Evolutionary conservation across 306 rosid genomes (phyloP), one percentile per base, ranked within the genome.

Genomic region (Cucurbita maxima): DNA sequence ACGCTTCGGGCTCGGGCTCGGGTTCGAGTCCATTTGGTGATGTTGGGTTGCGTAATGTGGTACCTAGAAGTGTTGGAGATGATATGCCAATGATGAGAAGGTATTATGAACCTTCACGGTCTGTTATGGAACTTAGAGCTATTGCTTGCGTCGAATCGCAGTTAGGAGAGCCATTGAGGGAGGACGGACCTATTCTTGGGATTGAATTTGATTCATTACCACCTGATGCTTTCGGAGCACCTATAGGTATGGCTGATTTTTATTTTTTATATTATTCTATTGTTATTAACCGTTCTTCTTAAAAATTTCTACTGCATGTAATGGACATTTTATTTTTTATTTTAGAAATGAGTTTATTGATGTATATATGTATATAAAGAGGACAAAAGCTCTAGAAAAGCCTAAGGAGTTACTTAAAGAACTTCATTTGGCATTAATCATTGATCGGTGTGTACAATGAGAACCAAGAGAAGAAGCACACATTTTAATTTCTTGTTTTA

Each of bases 171-270:
- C 90, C 96, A 55, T 73, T 95, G 79, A 88, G 96, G 84, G 97
- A 91, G 19, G 96, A 95, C 60, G 99, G 96, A 18, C 99, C 99
- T 5, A 74, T 88, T 77, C 86, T 95, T 20, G 99, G 99, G 72
- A 76, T 88, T 38, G 99, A 95, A 85, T 95, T 95, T 75, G 99
- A 95, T 84, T 81, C 86, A 5, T 80, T 95, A 84, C 97, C 99
- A 4, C 99, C 99, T 0, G 99, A 91, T 88, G 99, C 99, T 9
- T 95, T 95, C 4, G 97, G 99, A 50, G 96, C 96, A 74, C 96
- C 95, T 34, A 48, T 95, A 81, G 96, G 99, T 91, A 84, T 62
- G 48, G 36, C 61, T 41, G 20, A 25, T 69, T 62, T 66, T 60
- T 38, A 66, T 67, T 34, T 37, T 69, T 62, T 71, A 56, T 30